A percentile compares a stretch with the other conserved stretches of the same genome.
Evolutionary conservation across 2,329 filamentous ascomycete genomes (phyloP).

Genomic region (Tolypocladium album): DNA sequence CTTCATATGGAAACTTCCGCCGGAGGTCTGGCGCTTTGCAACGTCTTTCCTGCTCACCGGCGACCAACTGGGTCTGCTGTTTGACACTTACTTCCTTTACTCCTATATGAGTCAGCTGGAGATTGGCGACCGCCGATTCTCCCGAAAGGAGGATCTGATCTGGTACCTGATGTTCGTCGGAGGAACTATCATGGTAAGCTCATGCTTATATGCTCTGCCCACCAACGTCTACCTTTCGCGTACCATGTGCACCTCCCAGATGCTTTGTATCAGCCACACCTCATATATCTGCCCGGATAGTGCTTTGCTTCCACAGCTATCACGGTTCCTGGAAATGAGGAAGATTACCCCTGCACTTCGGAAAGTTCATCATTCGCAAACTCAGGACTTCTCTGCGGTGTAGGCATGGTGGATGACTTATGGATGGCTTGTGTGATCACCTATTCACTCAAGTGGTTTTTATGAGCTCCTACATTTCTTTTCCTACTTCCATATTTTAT

Average conservation of each 20-base stretch:
- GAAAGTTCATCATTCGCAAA: constrained; percentile 56
- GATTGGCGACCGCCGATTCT: constrained; percentile 58
- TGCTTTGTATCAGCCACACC: constrained; percentile 19
- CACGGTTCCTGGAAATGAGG: constrained; percentile 78
- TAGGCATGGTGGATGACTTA: constrained; percentile 66
- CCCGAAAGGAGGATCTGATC: constrained; percentile 65
- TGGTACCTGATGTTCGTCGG: constrained; percentile 70
- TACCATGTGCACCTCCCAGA: constrained; percentile 6
- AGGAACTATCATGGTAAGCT: constrained; percentile 66
- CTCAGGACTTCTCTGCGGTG: constrained; percentile 51
- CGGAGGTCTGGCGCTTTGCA: constrained; percentile 31
- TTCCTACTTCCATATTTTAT: constrained; percentile 7
- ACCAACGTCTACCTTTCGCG: constrained; percentile 8
- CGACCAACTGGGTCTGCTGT: constrained; percentile 39
- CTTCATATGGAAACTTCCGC: constrained; percentile 39
- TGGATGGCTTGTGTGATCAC: constrained; percentile 56
- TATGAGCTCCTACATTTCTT: constrained; percentile 47
- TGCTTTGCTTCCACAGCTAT: constrained; percentile 53
- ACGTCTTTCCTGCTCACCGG: constrained; percentile 31
- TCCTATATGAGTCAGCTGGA: constrained; percentile 69
- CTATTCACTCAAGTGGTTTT: constrained; percentile 49
- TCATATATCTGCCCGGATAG: constrained; percentile 75
- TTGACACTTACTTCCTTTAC: constrained; percentile 70
- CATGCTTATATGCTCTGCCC: constrained; percentile 4
- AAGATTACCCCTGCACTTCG: constrained; percentile 62